These are phyloP conservation scores for Kluyveromyces sp. DNA, from an alignment of 1,139 yeast species.

Conservation along the genomic window DNA sequence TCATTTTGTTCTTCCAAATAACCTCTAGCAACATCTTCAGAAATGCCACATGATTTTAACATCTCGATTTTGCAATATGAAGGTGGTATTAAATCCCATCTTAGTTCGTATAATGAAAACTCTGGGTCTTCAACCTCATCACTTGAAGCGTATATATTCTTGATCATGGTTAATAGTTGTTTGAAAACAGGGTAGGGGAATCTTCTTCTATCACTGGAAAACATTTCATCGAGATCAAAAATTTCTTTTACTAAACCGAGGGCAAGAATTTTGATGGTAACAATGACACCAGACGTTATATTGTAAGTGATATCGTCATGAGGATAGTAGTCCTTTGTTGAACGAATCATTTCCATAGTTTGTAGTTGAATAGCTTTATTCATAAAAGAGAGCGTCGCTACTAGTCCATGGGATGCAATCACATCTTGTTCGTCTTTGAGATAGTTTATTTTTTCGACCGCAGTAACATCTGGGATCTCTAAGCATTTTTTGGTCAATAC, in stretches of 20 bases:
- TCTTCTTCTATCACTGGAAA: constrained; percentile 15
- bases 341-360: constrained; percentile 24
- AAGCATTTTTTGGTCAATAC: constrained; percentile 16
- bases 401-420: constrained; percentile 36
- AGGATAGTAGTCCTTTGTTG: constrained; percentile 21
- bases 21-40: constrained; percentile 18
- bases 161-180: constrained; percentile 23
- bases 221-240: constrained; percentile 14
- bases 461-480: constrained; percentile 28
- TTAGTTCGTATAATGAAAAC: constrained; percentile 38
- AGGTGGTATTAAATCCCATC: constrained; percentile 32
- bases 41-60: constrained; percentile 18
- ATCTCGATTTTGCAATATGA: constrained; percentile 19
- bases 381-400: constrained; percentile 37
- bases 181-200: constrained; percentile 30
- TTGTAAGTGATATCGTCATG: constrained; percentile 19
- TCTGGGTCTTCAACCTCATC: constrained; percentile 22
- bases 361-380: constrained; percentile 33
- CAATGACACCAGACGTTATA: constrained; percentile 19
- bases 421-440: constrained; percentile 35
- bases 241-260: constrained; percentile 18
- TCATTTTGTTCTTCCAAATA: constrained; percentile 19
- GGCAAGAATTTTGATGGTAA: constrained; percentile 19
- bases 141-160: constrained; percentile 18
- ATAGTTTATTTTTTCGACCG: constrained; percentile 33